These are phyloP conservation scores for Xylariomycetidae sp. DNA, from an alignment of 2,329 filamentous ascomycete species.

Conservation along the genomic window DNA sequence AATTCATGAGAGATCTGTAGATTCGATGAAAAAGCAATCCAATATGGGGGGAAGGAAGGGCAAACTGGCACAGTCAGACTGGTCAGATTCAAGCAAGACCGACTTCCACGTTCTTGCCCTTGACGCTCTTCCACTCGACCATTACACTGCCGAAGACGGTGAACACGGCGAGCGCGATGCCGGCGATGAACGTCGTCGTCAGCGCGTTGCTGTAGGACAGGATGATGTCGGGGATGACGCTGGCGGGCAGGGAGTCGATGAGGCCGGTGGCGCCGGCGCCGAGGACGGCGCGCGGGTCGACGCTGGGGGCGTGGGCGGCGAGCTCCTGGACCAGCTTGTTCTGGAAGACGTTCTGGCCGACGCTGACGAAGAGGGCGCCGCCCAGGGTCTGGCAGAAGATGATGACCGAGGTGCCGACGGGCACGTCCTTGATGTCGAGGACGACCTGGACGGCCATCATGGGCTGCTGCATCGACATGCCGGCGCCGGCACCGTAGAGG, in stretches of 20 bases:
- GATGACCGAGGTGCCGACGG: slow-evolving; percentile 24
- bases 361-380: slow-evolving; percentile 45
- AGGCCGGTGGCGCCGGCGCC: slow-evolving; percentile 33
- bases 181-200: slow-evolving; percentile 37
- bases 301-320: slow-evolving; percentile 26
- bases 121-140: slow-evolving; percentile 53
- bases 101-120: slow-evolving; percentile 43
- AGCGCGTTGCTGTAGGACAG: slow-evolving; percentile 41
- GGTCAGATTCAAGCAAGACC: slow-evolving; percentile 13
- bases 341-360: slow-evolving; percentile 47
- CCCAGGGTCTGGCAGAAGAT: slow-evolving; percentile 40
- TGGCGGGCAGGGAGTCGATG: slow-evolving; percentile 21
- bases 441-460: slow-evolving; percentile 38
- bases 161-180: slow-evolving; percentile 39
- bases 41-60: too few species aligned
- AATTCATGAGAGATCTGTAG: too few species aligned
- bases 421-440: slow-evolving; percentile 22
- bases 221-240: slow-evolving; percentile 30
- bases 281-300: slow-evolving; percentile 30
- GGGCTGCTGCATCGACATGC: slow-evolving; percentile 36
- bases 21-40: too few species aligned
- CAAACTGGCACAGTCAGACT: too few species aligned
- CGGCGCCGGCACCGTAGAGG: slow-evolving; percentile 35
- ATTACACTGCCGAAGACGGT: slow-evolving; percentile 37
- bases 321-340: slow-evolving; percentile 39